Evolutionary conservation across 306 rosid species (phyloP).

Genomic region (Astragalus membranaceus): DNA sequence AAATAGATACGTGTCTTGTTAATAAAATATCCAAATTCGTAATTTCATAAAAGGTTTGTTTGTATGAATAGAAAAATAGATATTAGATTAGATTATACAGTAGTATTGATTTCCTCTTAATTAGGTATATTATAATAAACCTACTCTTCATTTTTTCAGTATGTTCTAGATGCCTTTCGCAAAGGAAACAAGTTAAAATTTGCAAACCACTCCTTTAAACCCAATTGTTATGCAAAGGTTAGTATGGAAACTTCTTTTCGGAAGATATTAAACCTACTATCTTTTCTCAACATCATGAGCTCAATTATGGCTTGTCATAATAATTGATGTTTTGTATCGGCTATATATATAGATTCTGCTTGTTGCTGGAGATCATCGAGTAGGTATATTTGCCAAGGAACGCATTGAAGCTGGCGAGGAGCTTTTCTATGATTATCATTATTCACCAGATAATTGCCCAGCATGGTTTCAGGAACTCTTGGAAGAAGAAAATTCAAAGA

Average conservation of each 20-base stretch:
- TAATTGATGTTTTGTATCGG: slow-evolving; percentile 4
- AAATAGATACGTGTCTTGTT: no score
- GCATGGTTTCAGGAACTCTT: slow-evolving; percentile 50
- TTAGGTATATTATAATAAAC: neutral
- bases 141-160: slow-evolving; percentile 40
- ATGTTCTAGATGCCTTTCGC: slow-evolving; percentile 73
- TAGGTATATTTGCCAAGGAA: slow-evolving; percentile 78
- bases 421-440: slow-evolving; percentile 69
- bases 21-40: no score
- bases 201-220: slow-evolving; percentile 73
- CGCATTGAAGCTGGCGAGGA: slow-evolving; percentile 70
- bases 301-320: neutral
- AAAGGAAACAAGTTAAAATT: slow-evolving; percentile 85
- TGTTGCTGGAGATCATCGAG: slow-evolving; percentile 83
- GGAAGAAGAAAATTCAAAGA: slow-evolving; percentile 24
- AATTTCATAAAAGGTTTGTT: no score
- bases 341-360: slow-evolving; percentile 44
- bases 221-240: slow-evolving; percentile 80
- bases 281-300: neutral
- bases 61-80: no score
- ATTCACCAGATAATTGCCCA: slow-evolving; percentile 38
- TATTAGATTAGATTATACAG: no score
- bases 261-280: neutral
- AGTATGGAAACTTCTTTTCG: neutral
- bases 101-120: no score